Base-by-base conservation (phyloP, 2,329 filamentous ascomycete species). In the Aureobasidium melanogenum region DNA sequence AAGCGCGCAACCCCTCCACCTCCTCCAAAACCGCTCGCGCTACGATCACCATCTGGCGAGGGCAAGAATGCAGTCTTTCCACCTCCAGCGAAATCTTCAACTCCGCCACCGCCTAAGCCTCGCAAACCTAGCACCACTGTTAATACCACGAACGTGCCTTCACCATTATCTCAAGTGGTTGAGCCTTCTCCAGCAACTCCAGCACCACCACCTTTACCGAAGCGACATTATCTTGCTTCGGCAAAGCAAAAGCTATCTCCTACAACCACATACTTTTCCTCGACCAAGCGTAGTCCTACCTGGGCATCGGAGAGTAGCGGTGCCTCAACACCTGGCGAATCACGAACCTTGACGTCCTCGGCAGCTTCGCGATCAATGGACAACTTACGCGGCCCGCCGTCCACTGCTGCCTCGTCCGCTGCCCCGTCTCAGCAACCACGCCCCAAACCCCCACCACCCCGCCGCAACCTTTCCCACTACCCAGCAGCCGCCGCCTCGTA, bases 21-120 rank as follows among this genome's bases (percentile, higher is more conserved):
- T 22, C 65, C 69, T n/a, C 67, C 69, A 0, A 75, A 75, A 62
- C 73, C 73, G 22, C 58, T 69, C 8, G 68, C 69, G 10, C 66
- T 80, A 7, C 73, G 75, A 22, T 78, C 72, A 65, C 60, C 70
- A 2, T 76, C 76, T 8, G 69, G 69, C 69, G 60, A 69, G 51
- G 36, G 44, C 22, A 46, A 55, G 24, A 63, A 64, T 56, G 62
- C 36, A 63, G 64, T 57, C 3, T 50, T 39, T 19, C 55, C 60
- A 10, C 58, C 70, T 47, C 63, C 69, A 22, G 67, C 71, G 22
- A 57, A 57, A 19, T 22, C 34, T 5, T 22, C 55, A 9, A 7
- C 55, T 28, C 19, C 43, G 17, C 10, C 28, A 8, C 70, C 72
- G 10, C 71, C 75, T 12, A 71, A 68, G 36, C 72, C 72, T 19